Evolutionary conservation across 129 eudicot genomes (phyloP).

Genomic region (Kitagawia praeruptora): DNA sequence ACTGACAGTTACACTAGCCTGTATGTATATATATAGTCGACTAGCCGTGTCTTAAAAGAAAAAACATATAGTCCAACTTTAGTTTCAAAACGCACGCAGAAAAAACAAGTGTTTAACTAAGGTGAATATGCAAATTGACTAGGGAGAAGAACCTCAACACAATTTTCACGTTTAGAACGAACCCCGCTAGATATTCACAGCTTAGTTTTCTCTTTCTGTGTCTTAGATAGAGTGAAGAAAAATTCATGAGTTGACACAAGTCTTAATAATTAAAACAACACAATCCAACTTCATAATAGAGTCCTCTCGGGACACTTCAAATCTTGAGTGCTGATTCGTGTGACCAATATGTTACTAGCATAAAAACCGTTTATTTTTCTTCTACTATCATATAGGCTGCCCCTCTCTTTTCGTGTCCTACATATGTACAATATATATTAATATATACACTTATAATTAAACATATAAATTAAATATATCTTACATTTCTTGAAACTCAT

Average conservation of each 20-base stretch:
- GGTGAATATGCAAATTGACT: not conserved
- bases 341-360: slow-evolving; percentile 6
- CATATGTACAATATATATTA: not conserved
- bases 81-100: not conserved
- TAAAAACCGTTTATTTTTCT: not conserved
- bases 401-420: slow-evolving; percentile 35
- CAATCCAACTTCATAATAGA: not conserved
- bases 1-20: no score
- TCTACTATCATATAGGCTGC: not conserved
- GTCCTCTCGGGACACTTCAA: not conserved
- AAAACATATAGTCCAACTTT: not conserved
- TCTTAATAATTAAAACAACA: slow-evolving; percentile 7
- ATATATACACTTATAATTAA: not conserved
- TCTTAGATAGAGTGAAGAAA: not conserved
- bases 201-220: not conserved
- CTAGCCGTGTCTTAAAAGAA: no score
- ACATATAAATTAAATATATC: not conserved
- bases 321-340: slow-evolving; percentile 6
- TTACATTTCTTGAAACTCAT: slow-evolving; percentile 1
- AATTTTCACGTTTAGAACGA: not conserved
- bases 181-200: not conserved
- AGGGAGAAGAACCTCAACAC: not conserved
- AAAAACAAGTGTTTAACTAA: not conserved
- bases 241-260: not conserved
- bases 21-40: no score